Evolutionary conservation across 768 basidiomycete genomes (phyloP), one percentile per base, ranked within the genome.

Genomic region (Strobilomyces dryophilus): DNA sequence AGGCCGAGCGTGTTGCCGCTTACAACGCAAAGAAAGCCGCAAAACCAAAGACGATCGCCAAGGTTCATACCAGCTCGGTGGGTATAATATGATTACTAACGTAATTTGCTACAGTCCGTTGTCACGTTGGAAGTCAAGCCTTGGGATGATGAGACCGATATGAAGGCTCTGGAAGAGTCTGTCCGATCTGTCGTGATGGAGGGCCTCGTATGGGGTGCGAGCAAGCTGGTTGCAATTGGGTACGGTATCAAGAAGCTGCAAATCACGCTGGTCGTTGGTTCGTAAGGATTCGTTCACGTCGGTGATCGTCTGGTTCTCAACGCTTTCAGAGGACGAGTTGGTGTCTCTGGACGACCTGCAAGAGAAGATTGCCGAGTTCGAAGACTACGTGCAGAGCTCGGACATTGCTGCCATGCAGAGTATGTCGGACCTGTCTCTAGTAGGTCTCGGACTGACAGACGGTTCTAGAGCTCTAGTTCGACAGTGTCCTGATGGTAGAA

Each of bases 101-200:
- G 53, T 52, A 11, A 45, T 34, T 15, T n/a, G n/a, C n/a, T 6
- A 54, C 71, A 98, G 93, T 98, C 97, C 61, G 85, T 99, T 56
- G 97, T 99, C 47, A 99, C 95, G 44, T 76, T 98, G 62, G 95
- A 98, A 61, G 94, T 99, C 57, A 99, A 99, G 76, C 95, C 95
- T 37, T 97, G 94, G 95, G 95, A 98, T 70, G 95, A 98, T 68
- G 94, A 97, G 77, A 99, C 97, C 47, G 92, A 98, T 73, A 95
- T 99, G 95, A 79, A 67, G 41, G 89, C 76, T 47, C 78, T 98
- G 62, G 95, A 98, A 73, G 71, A 77, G 15, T 65, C 80, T 39
- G 95, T 98, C 50, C 85, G 97, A 55, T 84, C 91, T 20, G 84
- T 98, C 63, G 81, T 90, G 71, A 75, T 82, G 76, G 86, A 89